Evolutionary conservation across 192 early-diverging fungal species (phyloP).

Genomic region (Rhizophagus prolifer): DNA sequence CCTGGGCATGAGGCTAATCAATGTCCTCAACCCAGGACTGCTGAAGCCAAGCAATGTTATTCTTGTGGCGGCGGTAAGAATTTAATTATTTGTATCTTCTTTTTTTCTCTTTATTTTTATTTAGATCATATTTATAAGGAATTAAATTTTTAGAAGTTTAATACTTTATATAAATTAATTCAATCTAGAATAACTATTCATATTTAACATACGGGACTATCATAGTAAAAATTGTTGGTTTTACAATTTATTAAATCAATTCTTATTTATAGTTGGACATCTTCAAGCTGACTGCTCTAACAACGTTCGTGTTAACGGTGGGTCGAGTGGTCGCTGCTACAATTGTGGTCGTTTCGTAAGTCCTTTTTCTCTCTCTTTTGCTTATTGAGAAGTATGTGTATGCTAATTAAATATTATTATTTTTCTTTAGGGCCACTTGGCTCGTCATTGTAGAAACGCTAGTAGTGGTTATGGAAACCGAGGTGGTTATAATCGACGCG

Average conservation of each 20-base stretch:
- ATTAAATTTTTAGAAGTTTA: neutral
- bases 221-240: neutral
- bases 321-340: conserved; percentile 40
- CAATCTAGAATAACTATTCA: neutral
- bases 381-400: neutral
- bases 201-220: neutral
- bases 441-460: conserved; percentile 40
- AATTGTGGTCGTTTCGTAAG: conserved; percentile 54
- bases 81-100: no score
- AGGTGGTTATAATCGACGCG: conserved; percentile 16
- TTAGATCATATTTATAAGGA: neutral
- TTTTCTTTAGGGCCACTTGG: conserved; percentile 48
- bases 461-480: neutral
- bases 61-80: conserved; percentile 53
- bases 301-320: conserved; percentile 36
- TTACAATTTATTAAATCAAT: neutral
- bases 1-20: conserved; percentile 52
- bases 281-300: conserved; percentile 49
- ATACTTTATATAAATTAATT: neutral
- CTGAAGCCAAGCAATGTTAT: conserved; percentile 53
- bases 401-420: neutral
- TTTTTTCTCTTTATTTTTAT: no score
- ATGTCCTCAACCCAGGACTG: conserved; percentile 48
- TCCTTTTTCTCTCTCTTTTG: conserved; percentile 3
- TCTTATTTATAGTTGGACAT: conserved; percentile 47